Evolutionary conservation across 805 yeast species (phyloP), one percentile per base, ranked within the genome.

Genomic region (Pichia pseudocactophila): DNA sequence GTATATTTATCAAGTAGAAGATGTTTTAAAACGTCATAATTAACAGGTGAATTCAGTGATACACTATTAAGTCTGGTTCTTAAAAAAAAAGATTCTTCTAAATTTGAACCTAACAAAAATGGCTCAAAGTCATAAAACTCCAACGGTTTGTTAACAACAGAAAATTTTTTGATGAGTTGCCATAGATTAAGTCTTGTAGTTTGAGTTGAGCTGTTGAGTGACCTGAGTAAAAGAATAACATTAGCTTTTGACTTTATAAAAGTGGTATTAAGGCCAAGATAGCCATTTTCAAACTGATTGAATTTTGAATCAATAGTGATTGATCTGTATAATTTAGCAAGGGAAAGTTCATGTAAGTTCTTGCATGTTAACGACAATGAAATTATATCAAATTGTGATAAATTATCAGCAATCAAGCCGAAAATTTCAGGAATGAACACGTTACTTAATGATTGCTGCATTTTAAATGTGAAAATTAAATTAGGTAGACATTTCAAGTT

Each of bases 121-220:
- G 36, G 33, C 33, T 58, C 59, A 33, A 59, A 53, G 26, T 58
- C 58, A 19, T 57, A 55, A 40, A 57, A 57, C 30, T 59, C 62
- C 15, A 44, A 42, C 13, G 61, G 61, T 12, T 55, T 36, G 26
- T 44, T 39, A 2, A 46, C 46, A 2, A 58, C 53, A 4, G 36
- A 28, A 17, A 59, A 43, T 7, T 30, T 4, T 7, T 35, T 34
- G 4, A 44, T 40, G 6, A 30, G 26, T 3, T 13, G n/a, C 36
- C 44, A 43, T 17, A 41, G 34, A 2, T 18, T 32, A 2, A 12
- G 4, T n/a, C 8, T 22, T 22, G 25, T 22, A 22, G 17, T 19
- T 10, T 25, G 13, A 7, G n/a, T 20, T 16, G 37, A 32, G 11
- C 25, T 12, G 30, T 39, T 22, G 22, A 43, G 30, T 4, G 37